These are phyloP conservation scores for Carpinus viminea DNA, from an alignment of 306 rosid species.

Conservation along the genomic window DNA sequence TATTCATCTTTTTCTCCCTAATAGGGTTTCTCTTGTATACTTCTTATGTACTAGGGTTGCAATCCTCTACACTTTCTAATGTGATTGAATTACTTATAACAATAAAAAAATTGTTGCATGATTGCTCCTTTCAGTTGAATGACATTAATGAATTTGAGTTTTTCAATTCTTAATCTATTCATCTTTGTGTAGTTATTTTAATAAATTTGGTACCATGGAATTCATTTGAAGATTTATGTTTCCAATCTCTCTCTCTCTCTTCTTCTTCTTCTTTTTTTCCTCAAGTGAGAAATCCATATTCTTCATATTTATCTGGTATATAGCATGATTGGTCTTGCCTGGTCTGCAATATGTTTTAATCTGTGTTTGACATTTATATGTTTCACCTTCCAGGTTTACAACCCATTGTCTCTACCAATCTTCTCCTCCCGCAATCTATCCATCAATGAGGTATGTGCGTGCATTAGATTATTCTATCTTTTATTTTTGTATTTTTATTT, in stretches of 20 bases:
- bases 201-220: not conserved
- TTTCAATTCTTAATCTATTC: not conserved
- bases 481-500: not conserved
- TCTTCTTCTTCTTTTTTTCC: no score
- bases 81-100: no score
- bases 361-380: not conserved
- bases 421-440: not conserved
- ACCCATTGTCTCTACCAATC: not conserved
- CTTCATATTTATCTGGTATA: not conserved
- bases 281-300: no score
- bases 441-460: not conserved
- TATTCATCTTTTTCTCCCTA: no score
- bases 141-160: not conserved
- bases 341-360: not conserved
- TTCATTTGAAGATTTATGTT: not conserved
- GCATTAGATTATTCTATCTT: not conserved
- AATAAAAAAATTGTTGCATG: not conserved
- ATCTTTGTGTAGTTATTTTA: not conserved
- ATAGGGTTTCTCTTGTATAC: no score
- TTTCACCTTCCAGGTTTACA: not conserved
- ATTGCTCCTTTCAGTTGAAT: not conserved
- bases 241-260: not conserved
- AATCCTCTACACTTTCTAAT: no score
- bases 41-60: no score
- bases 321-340: not conserved